Evolutionary conservation across 805 yeast species (phyloP).

Genomic region (Maudiozyma serrabonitensis): DNA sequence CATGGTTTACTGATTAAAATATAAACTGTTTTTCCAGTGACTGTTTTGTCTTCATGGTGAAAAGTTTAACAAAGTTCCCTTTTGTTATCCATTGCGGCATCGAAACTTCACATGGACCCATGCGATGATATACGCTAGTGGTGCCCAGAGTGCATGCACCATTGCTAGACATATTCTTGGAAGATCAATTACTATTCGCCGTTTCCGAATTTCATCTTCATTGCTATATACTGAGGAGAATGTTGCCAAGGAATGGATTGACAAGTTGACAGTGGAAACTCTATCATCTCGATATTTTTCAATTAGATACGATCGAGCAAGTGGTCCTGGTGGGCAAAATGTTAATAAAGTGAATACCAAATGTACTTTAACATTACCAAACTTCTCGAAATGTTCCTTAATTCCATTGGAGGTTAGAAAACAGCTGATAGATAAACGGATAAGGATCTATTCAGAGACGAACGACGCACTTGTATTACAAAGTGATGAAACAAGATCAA

Average conservation of each 20-base stretch:
- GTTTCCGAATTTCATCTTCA: background rate
- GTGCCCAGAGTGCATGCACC: no score
- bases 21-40: no score
- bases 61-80: no score
- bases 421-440: slow-evolving; percentile 31
- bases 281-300: slow-evolving; percentile 17
- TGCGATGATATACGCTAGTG: no score
- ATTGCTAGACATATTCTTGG: no score
- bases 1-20: no score
- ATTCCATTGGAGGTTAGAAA: slow-evolving; percentile 43
- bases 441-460: slow-evolving; percentile 45
- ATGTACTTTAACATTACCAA: slow-evolving; percentile 46
- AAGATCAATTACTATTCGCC: background rate
- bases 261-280: slow-evolving; percentile 33
- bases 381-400: slow-evolving; percentile 46
- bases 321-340: slow-evolving; percentile 86
- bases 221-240: background rate
- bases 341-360: slow-evolving; percentile 60
- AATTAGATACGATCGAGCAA: slow-evolving; percentile 37
- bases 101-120: no score
- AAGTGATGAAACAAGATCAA: slow-evolving; percentile 48
- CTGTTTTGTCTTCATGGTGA: no score
- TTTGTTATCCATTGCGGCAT: no score
- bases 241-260: slow-evolving; percentile 28
- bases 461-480: slow-evolving; percentile 49